These are phyloP conservation scores for Plectranthus barbatus DNA, from an alignment of 257 asterid species.

Conservation along the genomic window DNA sequence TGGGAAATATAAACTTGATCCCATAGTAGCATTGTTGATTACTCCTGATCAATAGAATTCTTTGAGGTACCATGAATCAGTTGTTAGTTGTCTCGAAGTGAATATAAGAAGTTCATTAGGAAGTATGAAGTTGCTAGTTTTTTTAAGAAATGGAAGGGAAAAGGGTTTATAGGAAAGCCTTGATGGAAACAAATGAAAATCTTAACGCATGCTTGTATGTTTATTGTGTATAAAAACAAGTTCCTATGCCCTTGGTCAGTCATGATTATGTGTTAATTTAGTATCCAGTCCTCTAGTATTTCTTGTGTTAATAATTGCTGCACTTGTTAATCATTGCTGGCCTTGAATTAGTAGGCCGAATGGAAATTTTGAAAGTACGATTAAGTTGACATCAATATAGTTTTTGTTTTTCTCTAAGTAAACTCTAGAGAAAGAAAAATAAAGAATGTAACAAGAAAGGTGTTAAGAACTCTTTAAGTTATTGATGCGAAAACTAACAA, in stretches of 20 bases:
- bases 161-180: background rate
- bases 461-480: no score
- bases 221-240: background rate
- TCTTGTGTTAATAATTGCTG: background rate
- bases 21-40: background rate
- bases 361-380: background rate
- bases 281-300: background rate
- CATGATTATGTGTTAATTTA: no score
- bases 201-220: background rate
- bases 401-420: no score
- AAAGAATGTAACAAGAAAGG: background rate
- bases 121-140: no score
- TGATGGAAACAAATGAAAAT: background rate
- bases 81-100: background rate
- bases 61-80: background rate
- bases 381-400: no score
- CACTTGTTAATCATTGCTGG: background rate
- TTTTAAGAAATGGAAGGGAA: background rate
- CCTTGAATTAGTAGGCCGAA: background rate
- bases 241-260: background rate
- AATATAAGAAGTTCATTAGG: no score
- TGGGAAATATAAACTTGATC: background rate
- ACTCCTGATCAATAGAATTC: background rate
- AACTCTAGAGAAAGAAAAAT: background rate
- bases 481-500: no score